Evolutionary conservation across 2,329 filamentous ascomycete genomes (phyloP), one percentile per base, ranked within the genome.

Genomic region (Hymenoscyphus albidus): DNA sequence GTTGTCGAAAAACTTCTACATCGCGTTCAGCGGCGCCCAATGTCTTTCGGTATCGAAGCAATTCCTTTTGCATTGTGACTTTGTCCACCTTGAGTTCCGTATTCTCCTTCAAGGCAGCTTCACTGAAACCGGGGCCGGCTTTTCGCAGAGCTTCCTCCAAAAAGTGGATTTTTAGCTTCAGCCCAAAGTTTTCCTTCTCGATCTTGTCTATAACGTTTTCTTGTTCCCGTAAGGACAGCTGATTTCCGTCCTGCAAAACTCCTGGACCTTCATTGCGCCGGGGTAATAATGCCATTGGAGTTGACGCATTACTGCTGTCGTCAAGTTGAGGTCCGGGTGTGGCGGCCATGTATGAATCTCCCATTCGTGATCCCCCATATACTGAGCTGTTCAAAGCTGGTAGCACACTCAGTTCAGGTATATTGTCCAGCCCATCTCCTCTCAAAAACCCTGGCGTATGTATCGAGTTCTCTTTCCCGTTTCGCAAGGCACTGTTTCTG

Each of bases 131-230:
- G 7, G 92, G 93, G 0, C 94, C 94, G 62, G 90, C 87, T 76
- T 96, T 97, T 62, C 89, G 86, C 59, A 99, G 79, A 14, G 92
- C 91, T 71, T 98, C 92, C 76, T 99, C 93, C 63, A 99, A 83
- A 76, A 96, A 99, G 77, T 98, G 93, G 62, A 98, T 97, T 77
- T 97, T 97, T 71, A 98, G 84, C 78, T 98, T 98, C 62, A 99
- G 82, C 31, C 92, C 92, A 75, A 98, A 99, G 75, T 99, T 99
- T 75, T 98, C 95, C 80, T 99, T 99, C 75, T 97, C 93, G 72
- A 99, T 94, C 74, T 91, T 91, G 79, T 97, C 92, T 71, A 99
- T 94, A 70, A 95, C 90, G 71, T 92, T 93, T 78, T 98, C 95
- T 77, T 99, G 95, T 75, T 99, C 95, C 67, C 93, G 88, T 64